phyloP scores from a whole-genome alignment of 2,329 filamentous ascomycete species.

The Proliferodiscus dingleyae region DNA sequence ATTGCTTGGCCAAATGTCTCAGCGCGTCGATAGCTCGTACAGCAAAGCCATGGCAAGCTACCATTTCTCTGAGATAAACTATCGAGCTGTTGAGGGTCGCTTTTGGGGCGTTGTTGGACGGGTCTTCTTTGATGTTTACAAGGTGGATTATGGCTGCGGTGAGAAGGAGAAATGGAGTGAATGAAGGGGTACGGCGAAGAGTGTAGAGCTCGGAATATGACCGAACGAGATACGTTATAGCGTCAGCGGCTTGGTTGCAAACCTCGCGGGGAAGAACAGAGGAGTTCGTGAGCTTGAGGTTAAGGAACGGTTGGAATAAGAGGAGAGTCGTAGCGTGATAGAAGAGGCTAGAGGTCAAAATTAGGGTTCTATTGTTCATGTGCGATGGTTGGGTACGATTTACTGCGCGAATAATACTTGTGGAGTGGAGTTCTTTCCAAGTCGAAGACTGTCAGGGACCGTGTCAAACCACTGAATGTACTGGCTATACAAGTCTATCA shows the following conservation, averaged over 20 bases:
- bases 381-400: constrained; percentile 32
- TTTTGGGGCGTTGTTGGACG: background rate
- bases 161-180: constrained; percentile 17
- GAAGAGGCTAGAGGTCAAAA: constrained; percentile 48
- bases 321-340: constrained; percentile 62
- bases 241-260: constrained; percentile 22
- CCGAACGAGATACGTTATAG: constrained; percentile 25
- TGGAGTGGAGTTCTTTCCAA: constrained; percentile 64
- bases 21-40: too few species aligned
- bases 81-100: background rate
- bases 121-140: background rate
- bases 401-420: constrained; percentile 68
- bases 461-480: constrained; percentile 66
- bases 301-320: constrained; percentile 59
- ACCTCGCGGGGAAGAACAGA: constrained; percentile 13
- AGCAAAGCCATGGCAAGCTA: too few species aligned
- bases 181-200: constrained; percentile 16
- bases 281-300: constrained; percentile 9
- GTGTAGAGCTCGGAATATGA: constrained; percentile 16
- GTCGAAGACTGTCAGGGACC: constrained; percentile 56
- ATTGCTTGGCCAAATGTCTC: too few species aligned
- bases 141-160: constrained; percentile 9
- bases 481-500: constrained; percentile 59
- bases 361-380: background rate
- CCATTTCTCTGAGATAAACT: too few species aligned